Conservation (phyloP, 345 rosid genomes). For the Arabidopsis suecica region DNA sequence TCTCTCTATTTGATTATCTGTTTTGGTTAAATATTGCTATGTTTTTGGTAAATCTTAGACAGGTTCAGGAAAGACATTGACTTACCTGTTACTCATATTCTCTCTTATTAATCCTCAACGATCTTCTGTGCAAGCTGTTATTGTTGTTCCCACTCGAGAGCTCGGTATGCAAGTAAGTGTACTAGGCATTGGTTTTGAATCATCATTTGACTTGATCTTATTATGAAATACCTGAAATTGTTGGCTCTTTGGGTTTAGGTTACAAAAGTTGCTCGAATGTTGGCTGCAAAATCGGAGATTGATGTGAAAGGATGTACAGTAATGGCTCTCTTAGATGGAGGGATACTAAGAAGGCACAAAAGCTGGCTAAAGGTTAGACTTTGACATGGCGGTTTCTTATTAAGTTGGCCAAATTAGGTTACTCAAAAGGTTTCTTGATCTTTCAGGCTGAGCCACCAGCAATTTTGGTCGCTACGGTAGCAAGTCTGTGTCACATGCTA, state of each 20-base stretch:
- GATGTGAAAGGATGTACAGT: slow-evolving; percentile 66
- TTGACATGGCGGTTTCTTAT: not conserved
- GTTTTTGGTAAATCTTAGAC: slow-evolving; percentile 60
- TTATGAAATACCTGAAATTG: not conserved
- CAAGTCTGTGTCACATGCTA: slow-evolving; percentile 84
- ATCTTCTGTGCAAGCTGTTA: slow-evolving; percentile 82
- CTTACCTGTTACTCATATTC: slow-evolving; percentile 73
- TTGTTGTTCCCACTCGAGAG: slow-evolving; percentile 91
- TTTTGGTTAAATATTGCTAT: slow-evolving; percentile 28
- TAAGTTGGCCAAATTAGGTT: not conserved
- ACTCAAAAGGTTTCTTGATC: not conserved
- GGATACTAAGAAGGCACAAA: slow-evolving; percentile 78
- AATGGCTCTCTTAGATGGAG: slow-evolving; percentile 94
- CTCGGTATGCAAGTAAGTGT: slow-evolving; percentile 88
- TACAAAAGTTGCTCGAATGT: slow-evolving; percentile 74
- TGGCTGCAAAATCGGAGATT: slow-evolving; percentile 67
- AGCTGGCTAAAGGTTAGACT: slow-evolving; percentile 83
- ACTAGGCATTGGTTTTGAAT: not conserved
- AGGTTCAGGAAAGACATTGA: slow-evolving; percentile 95
- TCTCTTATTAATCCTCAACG: slow-evolving; percentile 67
- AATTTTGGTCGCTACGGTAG: slow-evolving; percentile 83
- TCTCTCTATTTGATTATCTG: slow-evolving; percentile 16
- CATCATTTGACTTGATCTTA: not conserved
- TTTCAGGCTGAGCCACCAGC: slow-evolving; percentile 95
- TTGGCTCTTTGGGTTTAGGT: slow-evolving; percentile 53